Conservation (phyloP, 2,329 filamentous ascomycete species). For the Neoarthrinium moseri region DNA sequence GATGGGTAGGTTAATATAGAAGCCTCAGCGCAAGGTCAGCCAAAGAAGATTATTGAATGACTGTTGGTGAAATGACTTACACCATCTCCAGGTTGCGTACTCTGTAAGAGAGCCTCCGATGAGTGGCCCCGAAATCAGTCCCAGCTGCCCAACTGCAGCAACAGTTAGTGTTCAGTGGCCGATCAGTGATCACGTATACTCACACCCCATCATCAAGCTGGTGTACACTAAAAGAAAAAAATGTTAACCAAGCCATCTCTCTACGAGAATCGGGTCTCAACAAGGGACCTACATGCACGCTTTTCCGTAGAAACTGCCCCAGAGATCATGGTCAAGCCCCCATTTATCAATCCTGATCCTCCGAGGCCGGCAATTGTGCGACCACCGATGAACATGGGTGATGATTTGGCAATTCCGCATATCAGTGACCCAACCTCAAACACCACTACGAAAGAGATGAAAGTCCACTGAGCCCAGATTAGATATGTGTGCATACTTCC, state of each 20-base stretch:
- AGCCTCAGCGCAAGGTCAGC: conserved; percentile 22
- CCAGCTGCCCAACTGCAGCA: conserved; percentile 34
- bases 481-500: too few relatives aligned
- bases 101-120: conserved; percentile 42
- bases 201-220: conserved; percentile 15
- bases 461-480: conserved; percentile 27
- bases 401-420: conserved; percentile 45
- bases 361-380: conserved; percentile 52
- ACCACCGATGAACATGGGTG: conserved; percentile 50
- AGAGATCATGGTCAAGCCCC: conserved; percentile 47
- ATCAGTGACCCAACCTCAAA: conserved; percentile 55
- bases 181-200: neutral
- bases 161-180: neutral
- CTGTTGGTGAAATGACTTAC: conserved; percentile 20
- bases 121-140: conserved; percentile 43
- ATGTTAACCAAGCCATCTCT: neutral
- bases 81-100: conserved; percentile 43
- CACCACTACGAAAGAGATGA: conserved; percentile 37
- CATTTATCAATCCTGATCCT: conserved; percentile 45
- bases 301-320: conserved; percentile 33
- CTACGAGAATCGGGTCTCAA: neutral
- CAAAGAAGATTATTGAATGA: neutral
- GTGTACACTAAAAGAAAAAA: conserved; percentile 6
- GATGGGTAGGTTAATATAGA: conserved; percentile 45
- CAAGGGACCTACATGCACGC: conserved; percentile 25